A percentile compares a stretch with the other conserved stretches of the same genome.
Conservation (phyloP, 305 asterid genomes). For the Solanum chacoense region DNA sequence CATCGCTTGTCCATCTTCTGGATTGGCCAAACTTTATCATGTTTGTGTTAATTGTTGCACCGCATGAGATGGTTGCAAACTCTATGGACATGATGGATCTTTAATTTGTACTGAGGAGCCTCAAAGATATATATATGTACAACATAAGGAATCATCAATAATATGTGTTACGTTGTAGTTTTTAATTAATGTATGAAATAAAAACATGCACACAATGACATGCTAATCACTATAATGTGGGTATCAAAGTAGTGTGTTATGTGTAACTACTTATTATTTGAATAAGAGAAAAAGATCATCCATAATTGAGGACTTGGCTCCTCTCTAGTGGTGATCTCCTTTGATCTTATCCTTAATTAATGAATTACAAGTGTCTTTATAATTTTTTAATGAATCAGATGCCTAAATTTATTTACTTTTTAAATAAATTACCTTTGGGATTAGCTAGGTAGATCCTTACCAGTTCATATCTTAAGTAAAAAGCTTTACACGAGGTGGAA, state of each 20-base stretch:
- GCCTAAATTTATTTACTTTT: no score
- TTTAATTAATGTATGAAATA: neutral
- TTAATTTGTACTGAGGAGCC: neutral
- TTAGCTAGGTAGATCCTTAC: no score
- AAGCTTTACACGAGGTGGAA: no score
- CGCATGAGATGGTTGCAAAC: neutral
- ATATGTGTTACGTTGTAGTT: neutral
- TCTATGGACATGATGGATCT: neutral
- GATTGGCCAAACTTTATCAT: neutral
- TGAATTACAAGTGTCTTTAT: no score
- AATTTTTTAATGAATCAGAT: no score
- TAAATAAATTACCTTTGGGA: no score
- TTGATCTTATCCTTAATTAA: no score
- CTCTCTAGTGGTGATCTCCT: no score
- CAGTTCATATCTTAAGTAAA: no score
- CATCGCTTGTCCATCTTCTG: neutral
- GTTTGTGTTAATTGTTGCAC: neutral
- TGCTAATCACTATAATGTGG: neutral
- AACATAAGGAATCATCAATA: neutral
- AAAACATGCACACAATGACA: neutral
- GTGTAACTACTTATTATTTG: no score
- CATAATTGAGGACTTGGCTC: neutral
- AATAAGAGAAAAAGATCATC: neutral
- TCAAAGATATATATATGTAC: neutral
- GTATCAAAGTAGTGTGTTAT: neutral